Evolutionary conservation across 108 stramenopile genomes (phyloP).

Genomic region (Cyclotella sp.): DNA sequence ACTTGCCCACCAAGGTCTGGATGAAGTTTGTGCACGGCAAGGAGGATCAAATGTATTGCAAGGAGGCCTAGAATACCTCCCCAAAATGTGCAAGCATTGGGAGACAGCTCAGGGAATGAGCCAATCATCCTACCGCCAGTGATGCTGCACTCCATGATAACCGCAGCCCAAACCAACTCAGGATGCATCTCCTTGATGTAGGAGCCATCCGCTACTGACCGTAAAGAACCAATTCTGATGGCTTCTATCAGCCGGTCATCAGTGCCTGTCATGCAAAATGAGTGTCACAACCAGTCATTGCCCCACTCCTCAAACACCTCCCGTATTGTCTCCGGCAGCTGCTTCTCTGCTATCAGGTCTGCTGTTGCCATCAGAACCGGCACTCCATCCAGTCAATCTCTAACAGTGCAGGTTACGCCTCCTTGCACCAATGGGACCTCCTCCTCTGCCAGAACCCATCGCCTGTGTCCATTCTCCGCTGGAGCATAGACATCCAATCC

Average conservation of each 20-base stretch:
- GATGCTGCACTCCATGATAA: not conserved
- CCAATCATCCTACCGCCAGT: not conserved
- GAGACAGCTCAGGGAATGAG: not conserved
- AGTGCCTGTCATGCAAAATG: not conserved
- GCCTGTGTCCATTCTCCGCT: no score
- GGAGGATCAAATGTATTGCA: not conserved
- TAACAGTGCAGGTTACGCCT: no score
- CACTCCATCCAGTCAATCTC: no score
- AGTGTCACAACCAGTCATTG: not conserved
- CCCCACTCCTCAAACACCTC: not conserved
- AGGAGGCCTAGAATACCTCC: not conserved
- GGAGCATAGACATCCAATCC: no score
- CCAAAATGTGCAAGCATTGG: not conserved
- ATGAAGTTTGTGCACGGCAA: no score
- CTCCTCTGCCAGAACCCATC: no score
- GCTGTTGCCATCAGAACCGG: no score
- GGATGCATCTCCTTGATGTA: no score
- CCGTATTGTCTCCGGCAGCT: no score
- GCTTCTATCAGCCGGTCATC: not conserved
- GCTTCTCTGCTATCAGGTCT: no score
- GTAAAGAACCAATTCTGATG: not conserved
- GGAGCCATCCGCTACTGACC: not conserved
- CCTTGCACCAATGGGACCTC: no score
- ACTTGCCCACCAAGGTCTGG: no score
- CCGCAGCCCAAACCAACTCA: not conserved